phyloP scores from a whole-genome alignment of 2,329 filamentous ascomycete genomes.

The Tolypocladium tropicale region DNA sequence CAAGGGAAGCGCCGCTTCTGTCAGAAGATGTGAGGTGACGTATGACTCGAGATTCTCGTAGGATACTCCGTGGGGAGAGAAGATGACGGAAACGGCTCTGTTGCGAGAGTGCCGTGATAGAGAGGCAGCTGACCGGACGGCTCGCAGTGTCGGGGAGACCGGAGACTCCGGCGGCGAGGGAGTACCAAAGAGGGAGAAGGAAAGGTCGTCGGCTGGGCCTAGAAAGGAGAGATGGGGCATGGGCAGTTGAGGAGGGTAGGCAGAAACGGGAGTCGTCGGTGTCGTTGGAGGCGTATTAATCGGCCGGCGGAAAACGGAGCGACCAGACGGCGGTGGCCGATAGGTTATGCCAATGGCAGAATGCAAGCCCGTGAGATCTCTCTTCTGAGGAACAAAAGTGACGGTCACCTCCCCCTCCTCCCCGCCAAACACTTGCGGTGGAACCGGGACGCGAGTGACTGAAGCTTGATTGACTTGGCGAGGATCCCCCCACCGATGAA shows the following conservation, averaged over 20 bases:
- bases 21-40: conserved; percentile 43
- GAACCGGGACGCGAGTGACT: conserved; percentile 38
- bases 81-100: conserved; percentile 48
- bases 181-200: conserved; percentile 11
- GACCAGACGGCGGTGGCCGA: conserved; percentile 37
- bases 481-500: conserved; percentile 37
- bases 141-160: conserved; percentile 20
- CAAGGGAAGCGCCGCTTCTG: conserved; percentile 47
- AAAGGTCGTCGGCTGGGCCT: conserved; percentile 1
- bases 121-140: conserved; percentile 24
- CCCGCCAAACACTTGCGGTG: conserved; percentile 39
- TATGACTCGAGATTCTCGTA: conserved; percentile 45
- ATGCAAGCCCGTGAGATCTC: conserved; percentile 51
- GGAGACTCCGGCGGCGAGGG: conserved; percentile 27
- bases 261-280: conserved; percentile 2
- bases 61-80: conserved; percentile 52
- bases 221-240: conserved; percentile 1
- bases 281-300: conserved; percentile 8
- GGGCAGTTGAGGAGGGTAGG: conserved; percentile 2
- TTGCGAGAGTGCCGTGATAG: conserved; percentile 23
- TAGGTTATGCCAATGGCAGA: conserved; percentile 65
- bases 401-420: conserved; percentile 59
- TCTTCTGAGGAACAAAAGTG: conserved; percentile 51
- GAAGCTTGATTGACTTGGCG: conserved; percentile 20
- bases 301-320: conserved; percentile 8